A percentile compares a stretch with the other conserved stretches of the same genome.
Evolutionary conservation across 2,329 filamentous ascomycete genomes (phyloP).

Genomic region (Penicillium frequentans): DNA sequence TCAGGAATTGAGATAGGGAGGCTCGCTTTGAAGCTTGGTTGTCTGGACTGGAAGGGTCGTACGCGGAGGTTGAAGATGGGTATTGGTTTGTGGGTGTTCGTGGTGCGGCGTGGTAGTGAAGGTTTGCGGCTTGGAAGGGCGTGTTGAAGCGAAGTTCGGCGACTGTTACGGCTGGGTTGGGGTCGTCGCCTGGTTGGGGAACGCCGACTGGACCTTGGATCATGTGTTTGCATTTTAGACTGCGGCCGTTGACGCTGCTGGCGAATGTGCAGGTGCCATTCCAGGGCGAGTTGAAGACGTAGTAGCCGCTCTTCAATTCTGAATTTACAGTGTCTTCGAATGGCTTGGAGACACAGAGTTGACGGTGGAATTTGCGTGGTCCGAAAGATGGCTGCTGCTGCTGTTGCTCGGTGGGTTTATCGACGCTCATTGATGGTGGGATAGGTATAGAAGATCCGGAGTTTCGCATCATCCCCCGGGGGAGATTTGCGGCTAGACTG

Average conservation of each 20-base stretch:
- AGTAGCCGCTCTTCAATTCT: slow-evolving; percentile 48
- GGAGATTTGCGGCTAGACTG: slow-evolving; percentile 27
- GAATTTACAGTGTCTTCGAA: slow-evolving; percentile 11
- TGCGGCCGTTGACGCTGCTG: slow-evolving; percentile 73
- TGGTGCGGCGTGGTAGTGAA: slow-evolving; percentile 24
- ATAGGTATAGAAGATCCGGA: slow-evolving; percentile 9
- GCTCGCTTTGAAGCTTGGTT: slow-evolving; percentile 26
- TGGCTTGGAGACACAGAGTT: slow-evolving; percentile 33
- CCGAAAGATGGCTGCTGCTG: slow-evolving; percentile 3
- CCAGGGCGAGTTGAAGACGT: slow-evolving; percentile 84
- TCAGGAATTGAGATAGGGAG: slow-evolving; percentile 33
- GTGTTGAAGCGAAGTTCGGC: slow-evolving; percentile 92
- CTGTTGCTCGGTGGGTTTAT: slow-evolving; percentile 6
- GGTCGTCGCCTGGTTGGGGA: slow-evolving; percentile 12
- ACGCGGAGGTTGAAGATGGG: slow-evolving; percentile 16
- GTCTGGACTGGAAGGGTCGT: slow-evolving; percentile 14
- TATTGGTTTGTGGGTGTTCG: slow-evolving; percentile 8
- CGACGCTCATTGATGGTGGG: slow-evolving; percentile 7
- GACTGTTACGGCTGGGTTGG: slow-evolving; percentile 52
- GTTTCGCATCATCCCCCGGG: slow-evolving; percentile 24
- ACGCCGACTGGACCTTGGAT: slow-evolving; percentile 45
- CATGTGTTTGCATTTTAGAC: slow-evolving; percentile 72
- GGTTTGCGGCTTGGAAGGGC: slow-evolving; percentile 53
- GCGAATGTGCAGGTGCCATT: slow-evolving; percentile 82
- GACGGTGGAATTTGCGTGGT: slow-evolving; percentile 33